Percentiles rank a stretch among this genome's conserved stretches.
Evolutionary conservation across 2,329 filamentous ascomycete genomes (phyloP).

Genomic region (Fonsecaea multimorphosa): DNA sequence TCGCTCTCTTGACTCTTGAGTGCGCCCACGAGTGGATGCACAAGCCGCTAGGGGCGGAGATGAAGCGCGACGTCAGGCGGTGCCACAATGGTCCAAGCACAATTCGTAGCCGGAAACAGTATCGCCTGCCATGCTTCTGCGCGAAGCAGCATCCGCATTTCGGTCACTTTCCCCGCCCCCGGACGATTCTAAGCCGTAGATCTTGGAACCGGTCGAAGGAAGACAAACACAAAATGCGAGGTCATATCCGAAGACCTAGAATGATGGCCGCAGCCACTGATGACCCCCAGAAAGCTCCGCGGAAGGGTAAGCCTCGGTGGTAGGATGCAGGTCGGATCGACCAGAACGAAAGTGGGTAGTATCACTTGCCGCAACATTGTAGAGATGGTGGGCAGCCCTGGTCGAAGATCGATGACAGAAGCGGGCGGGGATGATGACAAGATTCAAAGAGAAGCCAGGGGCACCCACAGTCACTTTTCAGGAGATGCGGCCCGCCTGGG

Average conservation of each 20-base stretch:
- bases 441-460: slow-evolving; percentile 2
- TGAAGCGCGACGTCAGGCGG: slow-evolving; percentile 10
- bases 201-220: background rate
- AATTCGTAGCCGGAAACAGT: background rate
- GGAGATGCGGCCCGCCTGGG: background rate
- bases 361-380: background rate
- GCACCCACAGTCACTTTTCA: background rate
- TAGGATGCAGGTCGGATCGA: background rate
- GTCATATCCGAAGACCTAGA: background rate
- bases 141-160: background rate
- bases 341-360: background rate
- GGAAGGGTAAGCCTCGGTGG: background rate
- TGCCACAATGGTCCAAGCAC: slow-evolving; percentile 3
- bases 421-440: background rate
- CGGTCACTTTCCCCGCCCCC: background rate
- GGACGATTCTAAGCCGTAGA: background rate
- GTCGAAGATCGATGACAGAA: background rate
- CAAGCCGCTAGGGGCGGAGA: slow-evolving; percentile 7
- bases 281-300: background rate
- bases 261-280: background rate
- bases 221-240: background rate
- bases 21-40: background rate
- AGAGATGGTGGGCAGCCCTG: background rate
- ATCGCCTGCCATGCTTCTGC: background rate
- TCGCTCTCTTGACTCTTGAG: background rate